Conservation (phyloP, 179 eudicot species). For the Monotropa hypopitys region DNA sequence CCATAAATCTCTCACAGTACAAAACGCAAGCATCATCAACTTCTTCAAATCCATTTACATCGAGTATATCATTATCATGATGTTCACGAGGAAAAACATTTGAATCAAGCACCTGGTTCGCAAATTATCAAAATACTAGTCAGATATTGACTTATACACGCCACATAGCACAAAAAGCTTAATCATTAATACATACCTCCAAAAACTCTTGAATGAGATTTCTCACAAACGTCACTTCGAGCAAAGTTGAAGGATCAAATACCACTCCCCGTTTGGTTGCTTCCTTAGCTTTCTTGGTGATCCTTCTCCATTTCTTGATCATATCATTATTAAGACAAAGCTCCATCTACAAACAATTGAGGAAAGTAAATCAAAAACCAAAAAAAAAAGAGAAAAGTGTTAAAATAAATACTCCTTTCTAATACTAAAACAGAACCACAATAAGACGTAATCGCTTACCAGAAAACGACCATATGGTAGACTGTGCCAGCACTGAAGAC, state of each 20-base stretch:
- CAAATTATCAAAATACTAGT: not conserved
- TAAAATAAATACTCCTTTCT: not conserved
- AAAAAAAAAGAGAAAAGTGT: not conserved
- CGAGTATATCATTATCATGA: slow-evolving; percentile 17
- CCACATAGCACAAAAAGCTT: not conserved
- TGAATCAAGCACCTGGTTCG: slow-evolving; percentile 56
- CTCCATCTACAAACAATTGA: slow-evolving; percentile 55
- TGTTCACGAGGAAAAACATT: slow-evolving; percentile 35
- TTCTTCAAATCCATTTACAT: slow-evolving; percentile 29
- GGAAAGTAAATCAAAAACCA: slow-evolving; percentile 1
- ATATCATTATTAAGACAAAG: slow-evolving; percentile 61
- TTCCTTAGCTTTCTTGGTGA: slow-evolving; percentile 64
- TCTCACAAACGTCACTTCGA: slow-evolving; percentile 76
- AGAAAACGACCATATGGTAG: slow-evolving; percentile 88
- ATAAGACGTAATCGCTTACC: slow-evolving; percentile 27
- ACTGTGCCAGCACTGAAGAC: slow-evolving; percentile 88
- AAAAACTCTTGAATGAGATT: slow-evolving; percentile 70
- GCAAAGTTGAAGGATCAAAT: slow-evolving; percentile 45
- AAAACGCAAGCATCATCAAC: slow-evolving; percentile 63
- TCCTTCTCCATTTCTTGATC: slow-evolving; percentile 74
- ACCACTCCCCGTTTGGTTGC: slow-evolving; percentile 50
- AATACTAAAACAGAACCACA: not conserved
- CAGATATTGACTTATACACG: not conserved
- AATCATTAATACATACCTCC: slow-evolving; percentile 34
- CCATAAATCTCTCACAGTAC: slow-evolving; percentile 94